Percentiles rank a stretch among this genome's conserved stretches.
These are phyloP conservation scores for Pyrrhoderma noxium DNA, from an alignment of 1,284 basidiomycete species.

Conservation along the genomic window DNA sequence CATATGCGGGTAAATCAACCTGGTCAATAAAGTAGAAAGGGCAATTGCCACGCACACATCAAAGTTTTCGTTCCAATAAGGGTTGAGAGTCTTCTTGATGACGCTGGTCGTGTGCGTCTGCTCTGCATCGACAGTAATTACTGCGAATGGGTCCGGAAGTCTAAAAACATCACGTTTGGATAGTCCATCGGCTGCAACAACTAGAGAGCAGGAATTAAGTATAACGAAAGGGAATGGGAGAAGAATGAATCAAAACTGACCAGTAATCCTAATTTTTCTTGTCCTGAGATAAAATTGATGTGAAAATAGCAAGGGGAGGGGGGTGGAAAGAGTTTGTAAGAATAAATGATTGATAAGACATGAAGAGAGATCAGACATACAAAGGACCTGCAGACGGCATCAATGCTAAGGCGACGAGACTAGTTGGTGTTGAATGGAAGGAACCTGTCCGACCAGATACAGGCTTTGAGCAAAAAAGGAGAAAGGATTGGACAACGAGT, in stretches of 20 bases:
- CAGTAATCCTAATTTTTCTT: slow-evolving; percentile 57
- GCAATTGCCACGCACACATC: slow-evolving; percentile 53
- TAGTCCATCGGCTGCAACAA: slow-evolving; percentile 84
- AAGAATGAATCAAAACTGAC: slow-evolving; percentile 20
- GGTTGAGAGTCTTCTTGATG: slow-evolving; percentile 86
- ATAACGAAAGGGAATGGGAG: not conserved
- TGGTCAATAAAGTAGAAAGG: not conserved
- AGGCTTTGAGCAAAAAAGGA: not conserved
- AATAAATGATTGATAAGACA: slow-evolving; percentile 16
- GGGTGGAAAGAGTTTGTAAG: not conserved
- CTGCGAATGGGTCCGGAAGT: slow-evolving; percentile 90
- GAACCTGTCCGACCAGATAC: not conserved
- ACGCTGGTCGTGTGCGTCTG: slow-evolving; percentile 90
- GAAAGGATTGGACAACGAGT: no score
- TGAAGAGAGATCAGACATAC: slow-evolving; percentile 4
- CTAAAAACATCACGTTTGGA: slow-evolving; percentile 89
- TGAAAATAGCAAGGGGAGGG: not conserved
- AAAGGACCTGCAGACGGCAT: slow-evolving; percentile 17
- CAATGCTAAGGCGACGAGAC: not conserved
- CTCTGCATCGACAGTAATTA: slow-evolving; percentile 91
- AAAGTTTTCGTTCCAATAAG: slow-evolving; percentile 93
- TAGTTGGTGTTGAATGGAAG: not conserved
- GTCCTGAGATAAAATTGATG: slow-evolving; percentile 27
- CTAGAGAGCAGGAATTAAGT: slow-evolving; percentile 35
- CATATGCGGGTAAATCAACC: slow-evolving; percentile 15